These are phyloP conservation scores for Blastobotrys niveus DNA, from an alignment of 1,139 yeast species.

Conservation along the genomic window DNA sequence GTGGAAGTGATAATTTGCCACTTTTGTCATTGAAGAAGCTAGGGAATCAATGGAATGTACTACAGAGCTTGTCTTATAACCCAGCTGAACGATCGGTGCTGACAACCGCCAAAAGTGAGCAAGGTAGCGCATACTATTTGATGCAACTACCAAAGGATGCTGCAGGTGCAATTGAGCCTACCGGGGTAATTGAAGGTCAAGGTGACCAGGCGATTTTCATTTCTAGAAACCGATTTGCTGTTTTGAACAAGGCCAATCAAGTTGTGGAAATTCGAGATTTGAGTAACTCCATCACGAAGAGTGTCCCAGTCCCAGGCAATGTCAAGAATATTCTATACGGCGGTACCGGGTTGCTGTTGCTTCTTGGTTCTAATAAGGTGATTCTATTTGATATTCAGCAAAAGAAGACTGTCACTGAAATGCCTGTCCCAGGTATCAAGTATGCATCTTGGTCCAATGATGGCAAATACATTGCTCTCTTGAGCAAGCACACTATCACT, in stretches of 20 bases:
- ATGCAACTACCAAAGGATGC: constrained; percentile 79
- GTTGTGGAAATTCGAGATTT: constrained; percentile 78
- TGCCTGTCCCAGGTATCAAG: constrained; percentile 66
- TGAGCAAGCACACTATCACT: constrained; percentile 89
- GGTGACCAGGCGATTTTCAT: constrained; percentile 86
- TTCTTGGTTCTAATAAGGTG: constrained; percentile 67
- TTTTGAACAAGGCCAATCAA: constrained; percentile 59
- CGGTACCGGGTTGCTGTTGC: constrained; percentile 72
- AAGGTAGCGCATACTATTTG: constrained; percentile 61
- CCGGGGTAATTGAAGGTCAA: constrained; percentile 68
- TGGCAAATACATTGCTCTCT: constrained; percentile 80
- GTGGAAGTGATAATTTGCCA: constrained; percentile 57
- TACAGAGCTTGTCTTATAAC: constrained; percentile 80
- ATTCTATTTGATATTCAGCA: constrained; percentile 90
- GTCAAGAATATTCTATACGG: constrained; percentile 77
- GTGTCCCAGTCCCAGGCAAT: constrained; percentile 66
- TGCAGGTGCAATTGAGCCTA: constrained; percentile 88
- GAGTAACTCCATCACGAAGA: constrained; percentile 72
- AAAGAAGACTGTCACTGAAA: constrained; percentile 66
- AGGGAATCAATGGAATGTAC: constrained; percentile 81
- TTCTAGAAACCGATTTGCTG: constrained; percentile 90
- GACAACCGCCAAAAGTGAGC: constrained; percentile 71
- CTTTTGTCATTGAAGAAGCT: constrained; percentile 77
- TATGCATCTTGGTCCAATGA: constrained; percentile 86
- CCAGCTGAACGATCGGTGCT: constrained; percentile 86